Base-by-base conservation (phyloP, 306 rosid genomes). In the Lathyrus tuberosus region DNA sequence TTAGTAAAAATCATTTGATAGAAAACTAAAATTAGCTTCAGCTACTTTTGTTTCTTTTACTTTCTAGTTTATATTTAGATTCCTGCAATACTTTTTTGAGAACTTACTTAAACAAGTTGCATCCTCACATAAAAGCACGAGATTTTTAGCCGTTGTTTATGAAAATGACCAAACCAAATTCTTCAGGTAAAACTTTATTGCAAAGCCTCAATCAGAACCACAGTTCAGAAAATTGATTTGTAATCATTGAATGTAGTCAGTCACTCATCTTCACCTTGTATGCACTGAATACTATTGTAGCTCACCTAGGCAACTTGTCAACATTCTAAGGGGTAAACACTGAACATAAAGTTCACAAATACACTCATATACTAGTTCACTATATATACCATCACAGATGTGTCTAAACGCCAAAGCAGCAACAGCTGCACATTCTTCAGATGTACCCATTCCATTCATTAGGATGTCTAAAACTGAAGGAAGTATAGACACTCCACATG, bases 341-440 rank as follows among this genome's bases (percentile, higher is more conserved):
- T 33, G 76, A 65, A 78, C 62, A 65, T 67, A 70, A 72, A 42
- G 69, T 12, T 18, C 40, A 77, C 20, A 74, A 65, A 53, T 30
- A 67, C 56, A 71, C 71, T 72, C 67, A 35, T 58, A 62, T 16
- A 77, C 37, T 65, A 79, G 65, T 31, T 60, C 58, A 73, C 28
- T 65, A 62, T 86, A 91, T 71, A 68, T 86, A 95, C 99, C 99
- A 73, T 91, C 95, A 82, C 97, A 95, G 68, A 95, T 91, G 79
- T 95, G 97, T 71, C 89, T 87, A 76, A 95, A 91, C 10, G 96
- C 99, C 81, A 95, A 61, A 62, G 99, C 96, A 3, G 99, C 99
- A 72, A 97, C 99, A 1, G 99, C 97, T 46, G 99, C 99, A 62
- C 88, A 89, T 64, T 91, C 97, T 74, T 91, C 97, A 15, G 99